Percentiles rank a stretch among this genome's conserved stretches.
Conservation (phyloP, 2,329 filamentous ascomycete species). For the Ceratocystis variospora region DNA sequence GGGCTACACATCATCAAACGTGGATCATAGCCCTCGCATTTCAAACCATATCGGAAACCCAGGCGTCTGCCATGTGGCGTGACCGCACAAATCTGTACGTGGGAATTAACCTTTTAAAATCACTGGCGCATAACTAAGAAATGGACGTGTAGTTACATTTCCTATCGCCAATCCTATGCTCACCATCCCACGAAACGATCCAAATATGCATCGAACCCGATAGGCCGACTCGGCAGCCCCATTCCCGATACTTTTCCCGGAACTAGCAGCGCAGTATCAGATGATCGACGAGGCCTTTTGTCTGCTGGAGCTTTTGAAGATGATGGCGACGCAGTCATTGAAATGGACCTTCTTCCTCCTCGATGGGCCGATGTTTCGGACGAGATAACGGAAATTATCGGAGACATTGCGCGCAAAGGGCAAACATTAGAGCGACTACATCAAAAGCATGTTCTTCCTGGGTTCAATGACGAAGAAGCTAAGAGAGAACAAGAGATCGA, state of each 20-base stretch:
- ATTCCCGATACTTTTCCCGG: constrained; percentile 47
- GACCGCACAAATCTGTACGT: constrained; percentile 94
- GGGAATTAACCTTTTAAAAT: constrained; percentile 8
- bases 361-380: constrained; percentile 94
- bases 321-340: constrained; percentile 88
- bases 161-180: constrained; percentile 95
- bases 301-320: constrained; percentile 64
- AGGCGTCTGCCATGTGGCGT: constrained; percentile 76
- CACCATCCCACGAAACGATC: constrained; percentile 84
- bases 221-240: constrained; percentile 39
- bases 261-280: constrained; percentile 29
- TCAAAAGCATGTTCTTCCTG: constrained; percentile 90
- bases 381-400: constrained; percentile 73
- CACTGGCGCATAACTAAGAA: background rate
- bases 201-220: constrained; percentile 41
- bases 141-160: constrained; percentile 61
- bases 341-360: constrained; percentile 93
- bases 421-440: constrained; percentile 81
- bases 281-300: constrained; percentile 64
- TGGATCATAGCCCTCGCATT: background rate
- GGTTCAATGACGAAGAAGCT: constrained; percentile 88
- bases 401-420: constrained; percentile 68
- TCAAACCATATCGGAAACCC: background rate
- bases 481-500: constrained; percentile 76
- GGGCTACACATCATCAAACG: background rate